Conservation (phyloP, 2,329 filamentous ascomycete genomes). For the Trichophyton simii region DNA sequence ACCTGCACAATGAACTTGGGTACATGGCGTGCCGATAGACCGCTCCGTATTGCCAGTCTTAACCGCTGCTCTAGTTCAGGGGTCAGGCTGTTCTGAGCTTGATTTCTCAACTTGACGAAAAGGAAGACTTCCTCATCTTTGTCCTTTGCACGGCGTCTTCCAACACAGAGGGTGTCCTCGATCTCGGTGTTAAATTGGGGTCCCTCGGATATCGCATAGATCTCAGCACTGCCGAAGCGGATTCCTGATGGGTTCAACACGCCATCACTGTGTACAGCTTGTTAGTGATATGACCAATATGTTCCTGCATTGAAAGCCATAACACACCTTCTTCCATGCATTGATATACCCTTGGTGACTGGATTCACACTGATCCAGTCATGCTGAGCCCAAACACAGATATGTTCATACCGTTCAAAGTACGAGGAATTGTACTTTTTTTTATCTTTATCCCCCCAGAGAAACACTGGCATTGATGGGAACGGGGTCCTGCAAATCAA, state of each 20-base stretch:
- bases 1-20: conserved; percentile 30
- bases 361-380: conserved; percentile 36
- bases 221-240: conserved; percentile 36
- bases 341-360: conserved; percentile 29
- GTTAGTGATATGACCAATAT: background rate
- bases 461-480: conserved; percentile 35
- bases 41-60: conserved; percentile 16
- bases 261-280: conserved; percentile 25
- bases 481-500: conserved; percentile 36
- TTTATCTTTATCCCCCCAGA: conserved; percentile 33
- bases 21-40: conserved; percentile 28
- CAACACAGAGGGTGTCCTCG: conserved; percentile 29
- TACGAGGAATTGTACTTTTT: conserved; percentile 35
- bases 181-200: conserved; percentile 26
- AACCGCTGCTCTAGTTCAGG: conserved; percentile 13
- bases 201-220: conserved; percentile 38
- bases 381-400: conserved; percentile 26
- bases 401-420: conserved; percentile 32
- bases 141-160: conserved; percentile 25
- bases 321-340: conserved; percentile 31
- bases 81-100: conserved; percentile 17
- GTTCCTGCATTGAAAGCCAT: background rate
- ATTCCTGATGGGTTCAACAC: conserved; percentile 38
- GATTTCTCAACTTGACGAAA: conserved; percentile 26
- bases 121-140: conserved; percentile 30